Evolutionary conservation across 495 filamentous ascomycete species (phyloP).

Genomic region (Hypoxylon lienhwacheense): DNA sequence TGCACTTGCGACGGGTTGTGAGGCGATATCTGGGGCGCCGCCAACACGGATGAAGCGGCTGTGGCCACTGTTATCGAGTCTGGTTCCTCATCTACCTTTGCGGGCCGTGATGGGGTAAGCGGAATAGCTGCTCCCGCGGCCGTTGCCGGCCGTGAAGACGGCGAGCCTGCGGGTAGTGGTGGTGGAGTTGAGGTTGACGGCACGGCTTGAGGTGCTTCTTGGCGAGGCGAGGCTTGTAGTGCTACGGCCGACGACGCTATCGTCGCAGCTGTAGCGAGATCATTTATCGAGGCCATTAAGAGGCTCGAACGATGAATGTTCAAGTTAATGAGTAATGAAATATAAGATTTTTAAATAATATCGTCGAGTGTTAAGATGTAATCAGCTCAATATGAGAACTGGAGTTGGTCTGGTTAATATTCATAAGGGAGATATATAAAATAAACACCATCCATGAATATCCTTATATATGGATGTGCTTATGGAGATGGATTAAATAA

Average conservation of each 20-base stretch:
- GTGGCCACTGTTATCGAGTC: constrained; percentile 24
- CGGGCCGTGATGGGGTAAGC: background rate
- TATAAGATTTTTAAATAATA: too few relatives aligned
- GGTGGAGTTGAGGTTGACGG: constrained; percentile 1
- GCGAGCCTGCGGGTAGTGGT: background rate
- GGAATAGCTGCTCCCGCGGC: background rate
- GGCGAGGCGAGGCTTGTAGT: constrained; percentile 27
- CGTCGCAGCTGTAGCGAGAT: constrained; percentile 47
- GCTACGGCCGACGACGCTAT: constrained; percentile 43
- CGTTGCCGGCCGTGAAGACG: constrained; percentile 1
- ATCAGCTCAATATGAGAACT: too few relatives aligned
- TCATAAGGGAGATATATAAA: too few relatives aligned
- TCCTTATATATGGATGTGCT: too few relatives aligned
- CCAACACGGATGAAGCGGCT: constrained; percentile 25
- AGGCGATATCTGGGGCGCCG: constrained; percentile 30
- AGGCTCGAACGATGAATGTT: too few relatives aligned
- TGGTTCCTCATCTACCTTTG: constrained; percentile 6
- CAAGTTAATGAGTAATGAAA: too few relatives aligned
- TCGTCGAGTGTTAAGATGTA: too few relatives aligned
- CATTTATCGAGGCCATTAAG: constrained; percentile 48
- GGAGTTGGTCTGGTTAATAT: too few relatives aligned
- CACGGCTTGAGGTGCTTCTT: constrained; percentile 3
- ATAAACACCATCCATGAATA: too few relatives aligned
- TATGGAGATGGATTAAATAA: too few relatives aligned
- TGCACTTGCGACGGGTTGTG: constrained; percentile 27